Conservation (phyloP, 2,329 filamentous ascomycete species). For the Coniochaeta pulveracea region DNA sequence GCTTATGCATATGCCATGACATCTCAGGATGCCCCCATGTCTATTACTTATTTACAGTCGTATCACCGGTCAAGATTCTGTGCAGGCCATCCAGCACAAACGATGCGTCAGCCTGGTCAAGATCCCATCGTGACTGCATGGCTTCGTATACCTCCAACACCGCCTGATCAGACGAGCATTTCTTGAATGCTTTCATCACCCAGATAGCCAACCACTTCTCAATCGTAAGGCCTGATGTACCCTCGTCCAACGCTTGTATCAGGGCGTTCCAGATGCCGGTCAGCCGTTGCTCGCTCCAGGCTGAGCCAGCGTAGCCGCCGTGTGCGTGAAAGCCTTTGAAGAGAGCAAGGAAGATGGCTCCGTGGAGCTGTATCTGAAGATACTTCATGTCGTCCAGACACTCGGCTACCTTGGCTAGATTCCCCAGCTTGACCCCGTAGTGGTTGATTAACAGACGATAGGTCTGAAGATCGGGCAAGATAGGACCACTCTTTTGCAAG, state of each 20-base stretch:
- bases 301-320: conserved; percentile 49
- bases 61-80: conserved; percentile 23
- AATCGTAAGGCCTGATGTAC: conserved; percentile 35
- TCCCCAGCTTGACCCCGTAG: conserved; percentile 55
- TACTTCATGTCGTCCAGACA: conserved; percentile 72
- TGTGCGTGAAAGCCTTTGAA: conserved; percentile 73
- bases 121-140: conserved; percentile 35
- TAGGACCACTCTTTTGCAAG: conserved; percentile 50
- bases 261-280: conserved; percentile 57
- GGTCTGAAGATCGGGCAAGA: conserved; percentile 66
- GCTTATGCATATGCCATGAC: neutral
- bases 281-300: conserved; percentile 65
- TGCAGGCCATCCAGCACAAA: conserved; percentile 36
- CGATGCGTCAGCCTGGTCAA: conserved; percentile 25
- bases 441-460: conserved; percentile 72
- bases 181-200: conserved; percentile 51
- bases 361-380: conserved; percentile 57
- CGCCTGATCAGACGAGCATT: conserved; percentile 38
- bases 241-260: conserved; percentile 38
- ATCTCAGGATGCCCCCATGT: conserved; percentile 7
- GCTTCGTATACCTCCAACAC: conserved; percentile 43
- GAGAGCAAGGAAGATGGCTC: conserved; percentile 66
- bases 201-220: conserved; percentile 51
- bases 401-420: conserved; percentile 58
- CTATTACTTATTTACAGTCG: conserved; percentile 4